Evolutionary conservation across 768 basidiomycete genomes (phyloP).

Genomic region (Gloeophyllum trabeum): DNA sequence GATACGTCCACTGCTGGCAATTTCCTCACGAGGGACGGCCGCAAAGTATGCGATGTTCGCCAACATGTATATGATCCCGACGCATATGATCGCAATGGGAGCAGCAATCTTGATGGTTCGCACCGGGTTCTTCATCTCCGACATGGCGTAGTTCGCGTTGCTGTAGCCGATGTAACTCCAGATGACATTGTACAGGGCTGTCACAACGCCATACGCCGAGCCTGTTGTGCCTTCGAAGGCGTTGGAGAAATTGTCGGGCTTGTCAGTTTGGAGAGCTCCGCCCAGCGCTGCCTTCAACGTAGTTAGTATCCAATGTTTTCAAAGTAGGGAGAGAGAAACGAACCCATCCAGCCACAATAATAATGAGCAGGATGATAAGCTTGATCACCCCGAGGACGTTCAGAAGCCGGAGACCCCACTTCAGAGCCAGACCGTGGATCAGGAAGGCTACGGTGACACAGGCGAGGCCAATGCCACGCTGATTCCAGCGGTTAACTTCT

Average conservation of each 20-base stretch:
- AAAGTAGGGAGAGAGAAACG: too few species aligned
- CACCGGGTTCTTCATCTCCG: slow-evolving; percentile 60
- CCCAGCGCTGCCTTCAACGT: too few species aligned
- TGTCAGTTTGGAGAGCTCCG: slow-evolving; percentile 36
- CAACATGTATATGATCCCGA: slow-evolving; percentile 47
- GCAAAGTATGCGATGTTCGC: slow-evolving; percentile 69
- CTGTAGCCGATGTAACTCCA: slow-evolving; percentile 69
- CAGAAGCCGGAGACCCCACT: slow-evolving; percentile 50
- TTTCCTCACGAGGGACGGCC: slow-evolving; percentile 60
- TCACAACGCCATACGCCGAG: slow-evolving; percentile 45
- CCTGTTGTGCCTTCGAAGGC: slow-evolving; percentile 48
- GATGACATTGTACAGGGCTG: slow-evolving; percentile 52
- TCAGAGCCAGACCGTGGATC: slow-evolving; percentile 42
- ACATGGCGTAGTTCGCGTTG: slow-evolving; percentile 66
- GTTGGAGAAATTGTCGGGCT: slow-evolving; percentile 38
- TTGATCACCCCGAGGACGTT: slow-evolving; percentile 55
- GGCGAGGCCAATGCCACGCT: slow-evolving; percentile 19
- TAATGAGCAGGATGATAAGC: slow-evolving; percentile 37
- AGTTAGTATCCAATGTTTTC: too few species aligned
- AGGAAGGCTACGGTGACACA: slow-evolving; percentile 47
- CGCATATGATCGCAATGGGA: slow-evolving; percentile 48
- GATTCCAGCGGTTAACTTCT: background rate
- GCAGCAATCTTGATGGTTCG: slow-evolving; percentile 62
- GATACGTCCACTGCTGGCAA: slow-evolving; percentile 52
- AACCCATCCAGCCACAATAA: slow-evolving; percentile 14